These are phyloP conservation scores for Pythium pectinolyticum DNA, from an alignment of 352 stramenopile genomes.

Conservation along the genomic window DNA sequence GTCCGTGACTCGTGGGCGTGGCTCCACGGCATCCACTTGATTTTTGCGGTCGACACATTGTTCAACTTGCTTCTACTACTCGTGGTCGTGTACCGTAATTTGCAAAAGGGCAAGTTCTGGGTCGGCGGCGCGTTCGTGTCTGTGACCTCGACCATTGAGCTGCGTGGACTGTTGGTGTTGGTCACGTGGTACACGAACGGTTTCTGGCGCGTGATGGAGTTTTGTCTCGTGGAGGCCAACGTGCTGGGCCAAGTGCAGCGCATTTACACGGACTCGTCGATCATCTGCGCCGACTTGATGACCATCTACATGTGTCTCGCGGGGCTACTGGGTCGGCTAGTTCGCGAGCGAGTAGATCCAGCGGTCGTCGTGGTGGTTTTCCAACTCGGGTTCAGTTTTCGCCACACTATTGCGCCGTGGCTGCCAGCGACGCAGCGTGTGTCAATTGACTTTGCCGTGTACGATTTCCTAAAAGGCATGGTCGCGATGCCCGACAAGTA, in stretches of 20 bases:
- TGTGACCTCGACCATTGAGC: constrained; percentile 33
- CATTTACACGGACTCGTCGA: constrained; percentile 5
- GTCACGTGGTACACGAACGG: constrained; percentile 44
- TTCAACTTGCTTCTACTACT: constrained; percentile 9
- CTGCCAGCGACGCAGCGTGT: constrained; percentile 1
- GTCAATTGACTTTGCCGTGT: constrained; percentile 6
- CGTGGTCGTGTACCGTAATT: constrained; percentile 33
- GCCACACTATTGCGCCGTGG: background rate
- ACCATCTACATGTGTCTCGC: constrained; percentile 36
- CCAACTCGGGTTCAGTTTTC: constrained; percentile 8
- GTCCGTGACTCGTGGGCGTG: constrained; percentile 49
- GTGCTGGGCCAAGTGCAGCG: background rate
- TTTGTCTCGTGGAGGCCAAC: constrained; percentile 27
- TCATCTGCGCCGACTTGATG: constrained; percentile 33
- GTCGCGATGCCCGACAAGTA: constrained; percentile 24
- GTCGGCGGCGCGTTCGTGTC: constrained; percentile 22
- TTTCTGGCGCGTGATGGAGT: constrained; percentile 48
- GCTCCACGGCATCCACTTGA: constrained; percentile 45
- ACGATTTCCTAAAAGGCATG: constrained; percentile 14
- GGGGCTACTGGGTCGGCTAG: background rate
- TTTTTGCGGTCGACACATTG: constrained; percentile 28
- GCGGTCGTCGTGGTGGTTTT: constrained; percentile 19
- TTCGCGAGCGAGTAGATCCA: constrained; percentile 21
- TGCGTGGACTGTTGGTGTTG: constrained; percentile 36
- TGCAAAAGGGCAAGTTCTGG: constrained; percentile 13